These are phyloP conservation scores for Talaromyces amestolkiae DNA, from an alignment of 2,329 filamentous ascomycete genomes.

Conservation along the genomic window DNA sequence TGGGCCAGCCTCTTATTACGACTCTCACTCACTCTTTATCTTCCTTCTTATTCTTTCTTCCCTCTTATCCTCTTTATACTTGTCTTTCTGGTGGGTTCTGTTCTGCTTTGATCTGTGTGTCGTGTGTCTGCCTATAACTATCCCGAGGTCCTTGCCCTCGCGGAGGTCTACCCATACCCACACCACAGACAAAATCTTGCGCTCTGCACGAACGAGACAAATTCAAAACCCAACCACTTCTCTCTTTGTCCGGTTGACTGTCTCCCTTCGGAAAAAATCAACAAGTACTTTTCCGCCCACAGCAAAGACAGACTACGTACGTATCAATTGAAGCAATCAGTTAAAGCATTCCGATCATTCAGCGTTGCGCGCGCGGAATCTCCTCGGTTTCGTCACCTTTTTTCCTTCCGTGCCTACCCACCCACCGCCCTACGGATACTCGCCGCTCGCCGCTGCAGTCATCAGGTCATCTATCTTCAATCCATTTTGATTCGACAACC, in stretches of 20 bases:
- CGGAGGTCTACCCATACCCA: neutral
- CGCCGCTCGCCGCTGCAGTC: conserved; percentile 13
- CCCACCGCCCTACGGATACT: neutral
- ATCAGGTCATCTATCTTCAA: neutral
- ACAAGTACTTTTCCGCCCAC: neutral
- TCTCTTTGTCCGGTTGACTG: neutral
- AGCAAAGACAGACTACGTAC: neutral
- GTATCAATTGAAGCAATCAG: neutral
- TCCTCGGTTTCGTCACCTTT: conserved; percentile 15
- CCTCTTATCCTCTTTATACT: neutral
- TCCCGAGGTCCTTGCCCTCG: conserved; percentile 14
- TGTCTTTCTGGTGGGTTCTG: neutral
- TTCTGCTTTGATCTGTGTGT: neutral
- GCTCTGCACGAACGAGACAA: conserved; percentile 2
- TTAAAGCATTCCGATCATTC: conserved; percentile 1
- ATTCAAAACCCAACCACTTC: conserved; percentile 12
- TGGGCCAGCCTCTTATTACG: neutral
- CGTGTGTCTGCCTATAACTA: neutral
- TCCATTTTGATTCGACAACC: neutral
- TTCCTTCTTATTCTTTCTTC: conserved; percentile 3
- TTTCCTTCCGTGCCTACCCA: conserved; percentile 8
- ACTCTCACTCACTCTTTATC: neutral
- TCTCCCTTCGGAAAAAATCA: neutral
- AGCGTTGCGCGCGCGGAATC: neutral
- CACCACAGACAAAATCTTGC: conserved; percentile 4